These are phyloP conservation scores for Trametes cingulata DNA, from an alignment of 768 basidiomycete genomes.

Conservation along the genomic window DNA sequence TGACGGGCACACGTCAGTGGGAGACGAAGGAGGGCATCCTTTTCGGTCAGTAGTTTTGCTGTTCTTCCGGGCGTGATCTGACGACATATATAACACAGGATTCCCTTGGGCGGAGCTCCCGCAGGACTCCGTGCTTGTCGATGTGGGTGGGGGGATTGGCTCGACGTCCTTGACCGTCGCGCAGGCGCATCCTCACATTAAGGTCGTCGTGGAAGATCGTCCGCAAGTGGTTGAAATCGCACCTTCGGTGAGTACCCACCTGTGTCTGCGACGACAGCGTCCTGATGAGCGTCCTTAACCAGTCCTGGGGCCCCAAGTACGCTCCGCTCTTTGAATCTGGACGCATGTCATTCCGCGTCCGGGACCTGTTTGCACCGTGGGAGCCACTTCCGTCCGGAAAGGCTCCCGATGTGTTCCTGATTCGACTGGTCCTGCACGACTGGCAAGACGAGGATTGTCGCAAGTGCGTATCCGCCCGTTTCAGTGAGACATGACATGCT, in stretches of 20 bases:
- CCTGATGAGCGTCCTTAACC: slow-evolving; percentile 24
- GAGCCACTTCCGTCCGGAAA: slow-evolving; percentile 37
- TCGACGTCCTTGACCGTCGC: slow-evolving; percentile 18
- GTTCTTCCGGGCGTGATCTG: neutral
- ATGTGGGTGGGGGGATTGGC: slow-evolving; percentile 25
- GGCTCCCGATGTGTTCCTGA: slow-evolving; percentile 16
- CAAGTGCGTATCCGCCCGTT: slow-evolving; percentile 10
- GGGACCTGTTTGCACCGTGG: slow-evolving; percentile 13
- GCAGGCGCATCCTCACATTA: slow-evolving; percentile 15
- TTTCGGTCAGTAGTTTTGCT: neutral
- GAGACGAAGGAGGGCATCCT: slow-evolving; percentile 56
- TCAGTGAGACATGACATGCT: no score
- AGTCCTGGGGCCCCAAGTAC: slow-evolving; percentile 15
- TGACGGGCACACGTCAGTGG: slow-evolving; percentile 74
- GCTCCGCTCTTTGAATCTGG: slow-evolving; percentile 15
- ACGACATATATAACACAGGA: neutral
- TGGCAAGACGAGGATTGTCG: slow-evolving; percentile 16
- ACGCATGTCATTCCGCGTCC: slow-evolving; percentile 16
- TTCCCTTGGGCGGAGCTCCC: slow-evolving; percentile 23
- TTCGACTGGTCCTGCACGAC: slow-evolving; percentile 17
- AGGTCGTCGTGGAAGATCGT: slow-evolving; percentile 23
- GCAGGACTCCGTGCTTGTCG: slow-evolving; percentile 12
- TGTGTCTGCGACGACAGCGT: no score
- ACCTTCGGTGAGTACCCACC: neutral
- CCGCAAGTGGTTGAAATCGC: slow-evolving; percentile 39